Evolutionary conservation across 176 grass and related monocot genomes (phyloP).

Genomic region (Eremochloa ophiuroides): DNA sequence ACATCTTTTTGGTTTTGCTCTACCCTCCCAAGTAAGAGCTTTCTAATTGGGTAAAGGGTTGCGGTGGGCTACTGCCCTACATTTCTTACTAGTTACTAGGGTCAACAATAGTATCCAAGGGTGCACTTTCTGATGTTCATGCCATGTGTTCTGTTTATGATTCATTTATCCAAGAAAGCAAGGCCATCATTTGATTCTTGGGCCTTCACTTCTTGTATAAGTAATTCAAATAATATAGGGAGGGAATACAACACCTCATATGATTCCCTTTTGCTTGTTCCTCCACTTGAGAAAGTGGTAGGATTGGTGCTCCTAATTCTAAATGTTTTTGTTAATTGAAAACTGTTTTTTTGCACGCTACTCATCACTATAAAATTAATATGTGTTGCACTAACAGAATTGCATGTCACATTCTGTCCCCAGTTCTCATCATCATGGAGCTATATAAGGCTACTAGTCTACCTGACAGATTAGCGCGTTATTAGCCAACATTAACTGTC

Average conservation of each 20-base stretch:
- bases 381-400: constrained; percentile 17
- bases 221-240: constrained; percentile 21
- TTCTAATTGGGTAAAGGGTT: constrained; percentile 39
- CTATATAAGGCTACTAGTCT: constrained; percentile 31
- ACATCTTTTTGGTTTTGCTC: constrained; percentile 30
- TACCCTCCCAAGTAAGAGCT: constrained; percentile 23
- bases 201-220: constrained; percentile 36
- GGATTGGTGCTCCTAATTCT: constrained; percentile 39
- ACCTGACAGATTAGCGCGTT: constrained; percentile 35
- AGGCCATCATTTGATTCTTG: constrained; percentile 41
- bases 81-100: constrained; percentile 58
- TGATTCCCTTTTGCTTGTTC: constrained; percentile 60
- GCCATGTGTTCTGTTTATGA: constrained; percentile 47
- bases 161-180: constrained; percentile 38
- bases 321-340: constrained; percentile 9
- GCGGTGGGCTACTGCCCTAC: constrained; percentile 32
- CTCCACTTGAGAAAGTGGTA: constrained; percentile 45
- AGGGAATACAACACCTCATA: constrained; percentile 63
- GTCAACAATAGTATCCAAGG: constrained; percentile 63
- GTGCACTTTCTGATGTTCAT: constrained; percentile 41
- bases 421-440: constrained; percentile 36
- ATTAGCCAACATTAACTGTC: constrained; percentile 47
- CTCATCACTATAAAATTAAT: constrained; percentile 10
- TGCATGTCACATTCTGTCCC: constrained; percentile 21
- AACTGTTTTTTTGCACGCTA: constrained; percentile 47